Evolutionary conservation across 441 rosid genomes (phyloP), one percentile per base, ranked within the genome.

Genomic region (Erysimum cheiri): DNA sequence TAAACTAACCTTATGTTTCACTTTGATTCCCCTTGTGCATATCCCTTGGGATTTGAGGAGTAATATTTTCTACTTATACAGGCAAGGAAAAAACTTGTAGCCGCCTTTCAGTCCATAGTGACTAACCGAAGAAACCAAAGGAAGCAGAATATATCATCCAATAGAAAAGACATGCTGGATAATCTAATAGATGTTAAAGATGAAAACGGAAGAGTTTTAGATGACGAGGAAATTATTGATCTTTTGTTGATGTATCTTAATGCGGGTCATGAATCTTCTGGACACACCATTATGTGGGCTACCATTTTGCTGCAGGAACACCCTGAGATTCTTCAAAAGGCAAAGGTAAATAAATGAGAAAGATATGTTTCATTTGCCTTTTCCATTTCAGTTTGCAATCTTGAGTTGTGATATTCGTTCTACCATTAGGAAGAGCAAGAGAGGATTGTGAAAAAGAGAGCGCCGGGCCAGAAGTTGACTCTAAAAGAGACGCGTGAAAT

Each of bases 231-330:
- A 35, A 87, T 91, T 71, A 86, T 90, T 14, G 97, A 94, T 60
- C 53, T 93, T 28, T 56, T 89, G 60, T 10, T 94, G 32, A 91
- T 89, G 96, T 93, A 93, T 75, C 77, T 93, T 58, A 91, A 91
- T 79, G 97, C 93, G 0, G 96, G 96, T 63, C 97, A 94, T 67
- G 97, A 91, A 80, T 91, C 98, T 46, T 93, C 97, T 1, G 98
- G 88, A 9, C 98, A 93, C 72, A 80, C 84, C 61, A 87, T 83
- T 1, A 93, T 88, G 89, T 91, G 97, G 98, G 84, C 96, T 47
- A 77, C 77, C 22, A 49, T 77, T 61, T 56, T 77, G 52, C 56
- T 77, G 3, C 74, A 77, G n/a, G 80, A 71, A 62, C 73, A 77
- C 41, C 80, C 80, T 72, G 70, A 72, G 62, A 41, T 67, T 62